Conservation (phyloP, 495 filamentous ascomycete genomes). For the Usnea hakonensis region DNA sequence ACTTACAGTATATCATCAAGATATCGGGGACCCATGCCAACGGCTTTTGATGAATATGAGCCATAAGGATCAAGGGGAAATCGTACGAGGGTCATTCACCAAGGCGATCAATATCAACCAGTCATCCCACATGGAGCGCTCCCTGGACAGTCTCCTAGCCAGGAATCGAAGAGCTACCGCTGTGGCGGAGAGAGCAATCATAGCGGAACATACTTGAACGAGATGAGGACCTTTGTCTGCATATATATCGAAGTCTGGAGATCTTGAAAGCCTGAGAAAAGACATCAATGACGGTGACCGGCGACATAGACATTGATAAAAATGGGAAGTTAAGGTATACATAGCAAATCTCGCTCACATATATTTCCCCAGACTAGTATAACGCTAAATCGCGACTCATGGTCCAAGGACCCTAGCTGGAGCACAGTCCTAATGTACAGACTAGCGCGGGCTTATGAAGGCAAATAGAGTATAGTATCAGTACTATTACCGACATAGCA, state of each 20-base stretch:
- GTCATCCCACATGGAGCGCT: slow-evolving; percentile 31
- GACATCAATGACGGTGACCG: background rate
- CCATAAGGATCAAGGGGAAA: background rate
- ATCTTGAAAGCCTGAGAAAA: background rate
- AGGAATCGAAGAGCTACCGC: slow-evolving; percentile 30
- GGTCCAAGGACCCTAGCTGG: background rate
- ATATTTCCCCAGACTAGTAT: background rate
- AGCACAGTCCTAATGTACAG: no score
- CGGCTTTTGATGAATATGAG: slow-evolving; percentile 1
- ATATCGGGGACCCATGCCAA: slow-evolving; percentile 3
- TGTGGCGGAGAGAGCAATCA: slow-evolving; percentile 27
- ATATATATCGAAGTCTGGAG: slow-evolving; percentile 11
- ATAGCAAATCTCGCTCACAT: background rate
- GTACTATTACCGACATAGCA: no score
- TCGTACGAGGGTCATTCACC: slow-evolving; percentile 17
- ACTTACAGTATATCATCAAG: slow-evolving; percentile 7
- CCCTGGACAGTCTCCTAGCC: slow-evolving; percentile 25
- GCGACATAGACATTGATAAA: background rate
- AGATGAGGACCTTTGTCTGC: slow-evolving; percentile 10
- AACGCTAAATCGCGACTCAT: no score
- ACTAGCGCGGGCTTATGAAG: background rate
- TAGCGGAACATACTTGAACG: slow-evolving; percentile 20
- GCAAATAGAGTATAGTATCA: background rate
- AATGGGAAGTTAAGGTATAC: background rate
- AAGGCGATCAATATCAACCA: slow-evolving; percentile 35